A percentile compares a stretch with the other conserved stretches of the same genome.
phyloP scores from a whole-genome alignment of 2,329 filamentous ascomycete genomes.

The Ceratocystiopsis minuta region DNA sequence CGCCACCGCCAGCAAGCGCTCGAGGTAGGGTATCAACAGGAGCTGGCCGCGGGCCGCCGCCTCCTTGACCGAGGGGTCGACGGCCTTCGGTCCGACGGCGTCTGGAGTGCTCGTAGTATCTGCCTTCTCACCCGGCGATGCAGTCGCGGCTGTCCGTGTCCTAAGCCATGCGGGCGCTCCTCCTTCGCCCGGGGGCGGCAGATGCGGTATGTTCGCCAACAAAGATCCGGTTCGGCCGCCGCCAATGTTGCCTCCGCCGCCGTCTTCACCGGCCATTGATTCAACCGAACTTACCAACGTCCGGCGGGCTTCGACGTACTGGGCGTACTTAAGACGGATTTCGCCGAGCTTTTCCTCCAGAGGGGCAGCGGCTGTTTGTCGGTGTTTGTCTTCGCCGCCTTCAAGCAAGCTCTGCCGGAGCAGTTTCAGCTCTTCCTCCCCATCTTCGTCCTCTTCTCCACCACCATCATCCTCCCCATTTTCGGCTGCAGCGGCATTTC shows the following conservation, averaged over 20 bases:
- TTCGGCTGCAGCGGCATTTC: slow-evolving; percentile 28
- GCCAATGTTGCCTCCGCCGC: not conserved
- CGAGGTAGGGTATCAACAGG: slow-evolving; percentile 38
- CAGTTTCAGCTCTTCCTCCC: slow-evolving; percentile 6
- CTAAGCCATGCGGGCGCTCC: too few relatives aligned
- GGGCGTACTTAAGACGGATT: slow-evolving; percentile 35
- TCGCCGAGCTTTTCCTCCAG: slow-evolving; percentile 24
- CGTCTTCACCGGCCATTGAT: not conserved
- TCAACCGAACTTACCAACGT: slow-evolving; percentile 21
- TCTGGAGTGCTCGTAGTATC: not conserved
- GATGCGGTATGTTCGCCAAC: slow-evolving; percentile 13
- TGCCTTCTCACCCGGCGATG: too few relatives aligned
- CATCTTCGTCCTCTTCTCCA: slow-evolving; percentile 8
- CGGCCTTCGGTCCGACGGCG: slow-evolving; percentile 2
- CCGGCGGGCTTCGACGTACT: slow-evolving; percentile 32
- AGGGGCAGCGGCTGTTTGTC: slow-evolving; percentile 5
- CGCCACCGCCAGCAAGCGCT: slow-evolving; percentile 31
- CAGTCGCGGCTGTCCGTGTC: not conserved
- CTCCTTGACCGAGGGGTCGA: not conserved
- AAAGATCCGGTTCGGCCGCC: not conserved
- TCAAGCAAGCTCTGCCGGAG: slow-evolving; percentile 8
- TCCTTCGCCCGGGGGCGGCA: slow-evolving; percentile 9
- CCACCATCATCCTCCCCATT: slow-evolving; percentile 26
- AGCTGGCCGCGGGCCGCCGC: slow-evolving; percentile 13
- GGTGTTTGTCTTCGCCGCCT: not conserved